Evolutionary conservation across 176 grass and related monocot genomes (phyloP).

Genomic region (Phoenix dactylifera): DNA sequence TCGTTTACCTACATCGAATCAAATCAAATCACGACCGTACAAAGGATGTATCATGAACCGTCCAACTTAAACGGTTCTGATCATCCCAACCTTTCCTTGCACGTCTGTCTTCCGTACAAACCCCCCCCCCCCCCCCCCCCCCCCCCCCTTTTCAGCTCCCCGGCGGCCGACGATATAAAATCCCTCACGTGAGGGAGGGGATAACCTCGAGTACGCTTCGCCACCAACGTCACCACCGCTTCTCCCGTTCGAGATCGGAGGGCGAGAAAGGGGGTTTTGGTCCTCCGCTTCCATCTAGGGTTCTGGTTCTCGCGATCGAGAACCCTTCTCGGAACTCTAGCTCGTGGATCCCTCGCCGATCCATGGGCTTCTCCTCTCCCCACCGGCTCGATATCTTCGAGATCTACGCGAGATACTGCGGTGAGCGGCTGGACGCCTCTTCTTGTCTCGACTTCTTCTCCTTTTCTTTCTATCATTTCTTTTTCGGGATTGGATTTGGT

Average conservation of each 20-base stretch:
- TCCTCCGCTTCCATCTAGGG: constrained; percentile 30
- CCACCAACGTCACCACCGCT: too few species aligned
- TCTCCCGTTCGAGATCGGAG: neutral
- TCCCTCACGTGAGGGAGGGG: too few species aligned
- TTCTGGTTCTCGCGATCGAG: constrained; percentile 3
- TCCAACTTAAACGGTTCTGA: too few species aligned
- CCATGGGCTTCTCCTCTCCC: constrained; percentile 20
- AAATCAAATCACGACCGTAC: too few species aligned
- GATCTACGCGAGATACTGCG: constrained; percentile 60
- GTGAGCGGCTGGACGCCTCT: constrained; percentile 28
- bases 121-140: too few species aligned
- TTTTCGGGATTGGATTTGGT: neutral
- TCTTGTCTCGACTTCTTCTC: neutral
- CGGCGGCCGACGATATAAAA: too few species aligned
- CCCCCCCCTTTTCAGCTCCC: too few species aligned
- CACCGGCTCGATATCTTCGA: constrained; percentile 50
- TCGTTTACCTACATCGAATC: too few species aligned
- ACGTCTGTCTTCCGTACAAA: too few species aligned
- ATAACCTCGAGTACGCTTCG: too few species aligned
- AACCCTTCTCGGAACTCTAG: constrained; percentile 21
- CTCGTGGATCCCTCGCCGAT: neutral
- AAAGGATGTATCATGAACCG: too few species aligned
- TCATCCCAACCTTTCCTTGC: too few species aligned
- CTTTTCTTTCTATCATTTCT: neutral
- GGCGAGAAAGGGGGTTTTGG: constrained; percentile 20